These are phyloP conservation scores for Colletotrichum falcatum DNA, from an alignment of 2,329 filamentous ascomycete species.

Conservation along the genomic window DNA sequence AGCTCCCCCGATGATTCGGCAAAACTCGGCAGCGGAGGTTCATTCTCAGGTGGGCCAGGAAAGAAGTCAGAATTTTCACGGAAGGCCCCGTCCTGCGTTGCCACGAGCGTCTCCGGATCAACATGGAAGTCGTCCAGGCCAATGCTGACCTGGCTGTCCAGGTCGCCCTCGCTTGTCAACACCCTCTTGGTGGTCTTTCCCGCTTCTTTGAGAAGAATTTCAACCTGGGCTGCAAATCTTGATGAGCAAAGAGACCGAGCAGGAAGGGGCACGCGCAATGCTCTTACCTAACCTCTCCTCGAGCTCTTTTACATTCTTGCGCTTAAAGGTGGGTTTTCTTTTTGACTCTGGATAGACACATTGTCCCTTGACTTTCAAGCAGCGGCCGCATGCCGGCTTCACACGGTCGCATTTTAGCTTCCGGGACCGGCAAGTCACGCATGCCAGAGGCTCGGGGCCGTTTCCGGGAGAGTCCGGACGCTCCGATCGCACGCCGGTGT, in stretches of 20 bases:
- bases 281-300: conserved; percentile 84
- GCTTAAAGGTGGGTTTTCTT: conserved; percentile 88
- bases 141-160: conserved; percentile 43
- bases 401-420: conserved; percentile 90
- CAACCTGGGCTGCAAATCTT: conserved; percentile 77
- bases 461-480: conserved; percentile 24
- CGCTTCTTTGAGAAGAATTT: conserved; percentile 79
- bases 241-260: conserved; percentile 23
- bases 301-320: conserved; percentile 89
- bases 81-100: conserved; percentile 28
- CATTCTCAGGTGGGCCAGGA: not conserved
- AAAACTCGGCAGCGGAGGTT: conserved; percentile 6
- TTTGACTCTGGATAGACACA: conserved; percentile 92
- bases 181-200: conserved; percentile 42
- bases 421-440: conserved; percentile 83
- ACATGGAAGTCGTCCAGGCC: conserved; percentile 42
- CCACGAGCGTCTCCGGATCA: conserved; percentile 40
- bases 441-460: conserved; percentile 71
- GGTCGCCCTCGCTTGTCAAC: not conserved
- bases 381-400: conserved; percentile 84
- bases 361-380: conserved; percentile 77
- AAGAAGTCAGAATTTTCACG: conserved; percentile 7
- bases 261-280: not conserved
- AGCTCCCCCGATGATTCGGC: conserved; percentile 55
- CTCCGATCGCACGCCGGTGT: conserved; percentile 36